These are phyloP conservation scores for Monilinia polystroma DNA, from an alignment of 2,329 filamentous ascomycete genomes.

Conservation along the genomic window DNA sequence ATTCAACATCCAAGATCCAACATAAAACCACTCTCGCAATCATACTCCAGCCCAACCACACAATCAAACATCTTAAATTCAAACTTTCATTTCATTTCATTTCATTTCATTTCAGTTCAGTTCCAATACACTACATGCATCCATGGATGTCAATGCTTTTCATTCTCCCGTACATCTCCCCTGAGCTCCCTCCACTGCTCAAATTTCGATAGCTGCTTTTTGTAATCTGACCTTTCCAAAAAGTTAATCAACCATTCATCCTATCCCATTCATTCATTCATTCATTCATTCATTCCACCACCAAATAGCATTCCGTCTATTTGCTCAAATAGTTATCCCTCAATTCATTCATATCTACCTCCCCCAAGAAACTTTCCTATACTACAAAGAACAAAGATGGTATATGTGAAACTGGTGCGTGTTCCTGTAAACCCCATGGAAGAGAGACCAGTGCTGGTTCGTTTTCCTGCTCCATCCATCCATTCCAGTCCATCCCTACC, in stretches of 20 bases:
- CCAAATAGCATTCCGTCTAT: not conserved
- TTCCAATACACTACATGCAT: not conserved
- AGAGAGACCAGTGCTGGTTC: not conserved
- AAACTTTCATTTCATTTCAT: not conserved
- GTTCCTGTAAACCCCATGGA: not conserved
- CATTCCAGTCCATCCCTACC: not conserved
- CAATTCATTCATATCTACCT: not conserved
- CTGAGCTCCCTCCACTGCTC: not conserved
- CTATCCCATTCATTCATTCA: not conserved
- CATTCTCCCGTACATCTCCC: not conserved
- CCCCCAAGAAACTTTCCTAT: not conserved
- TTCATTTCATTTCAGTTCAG: not conserved
- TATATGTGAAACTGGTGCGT: not conserved
- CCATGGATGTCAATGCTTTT: not conserved
- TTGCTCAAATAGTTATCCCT: not conserved
- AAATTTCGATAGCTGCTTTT: not conserved
- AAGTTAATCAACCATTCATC: not conserved
- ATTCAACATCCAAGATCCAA: too few species aligned
- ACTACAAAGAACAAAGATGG: slow-evolving; percentile 5
- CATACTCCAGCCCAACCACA: too few species aligned
- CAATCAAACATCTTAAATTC: not conserved
- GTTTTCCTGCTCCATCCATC: not conserved
- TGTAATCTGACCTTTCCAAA: slow-evolving; percentile 5
- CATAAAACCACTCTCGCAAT: too few species aligned
- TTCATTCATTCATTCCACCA: not conserved